Evolutionary conservation across 2,329 filamentous ascomycete genomes (phyloP).

Genomic region (Diplodia seriata): DNA sequence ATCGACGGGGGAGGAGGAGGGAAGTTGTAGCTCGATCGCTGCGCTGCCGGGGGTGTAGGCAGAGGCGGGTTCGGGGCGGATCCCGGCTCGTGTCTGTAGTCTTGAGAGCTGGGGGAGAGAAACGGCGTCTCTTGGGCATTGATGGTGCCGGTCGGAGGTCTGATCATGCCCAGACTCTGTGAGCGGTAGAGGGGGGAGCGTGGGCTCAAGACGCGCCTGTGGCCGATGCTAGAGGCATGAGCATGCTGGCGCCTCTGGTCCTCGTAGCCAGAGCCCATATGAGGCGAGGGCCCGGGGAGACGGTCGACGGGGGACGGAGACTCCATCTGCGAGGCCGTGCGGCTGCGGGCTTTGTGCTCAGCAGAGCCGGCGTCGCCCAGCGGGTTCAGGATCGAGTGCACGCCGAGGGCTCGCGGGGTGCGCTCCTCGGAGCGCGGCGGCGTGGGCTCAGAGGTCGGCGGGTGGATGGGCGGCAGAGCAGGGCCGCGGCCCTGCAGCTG

Average conservation of each 20-base stretch:
- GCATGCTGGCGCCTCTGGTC: conserved; percentile 20
- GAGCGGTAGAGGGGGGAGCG: conserved; percentile 63
- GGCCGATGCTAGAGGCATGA: conserved; percentile 28
- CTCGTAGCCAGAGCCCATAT: conserved; percentile 36
- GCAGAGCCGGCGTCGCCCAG: conserved; percentile 43
- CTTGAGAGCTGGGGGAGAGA: conserved; percentile 50
- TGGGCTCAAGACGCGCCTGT: conserved; percentile 62
- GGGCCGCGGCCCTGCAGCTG: conserved; percentile 13
- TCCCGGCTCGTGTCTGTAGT: conserved; percentile 50
- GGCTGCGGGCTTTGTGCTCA: conserved; percentile 45
- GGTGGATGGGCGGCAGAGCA: conserved; percentile 31
- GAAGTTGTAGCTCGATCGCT: conserved; percentile 46
- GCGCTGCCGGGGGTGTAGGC: conserved; percentile 54
- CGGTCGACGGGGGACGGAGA: conserved; percentile 49
- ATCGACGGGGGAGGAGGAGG: conserved; percentile 39
- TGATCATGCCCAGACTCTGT: conserved; percentile 56
- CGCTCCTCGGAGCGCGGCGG: conserved; percentile 40
- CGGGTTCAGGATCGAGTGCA: conserved; percentile 57
- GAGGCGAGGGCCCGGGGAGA: conserved; percentile 42
- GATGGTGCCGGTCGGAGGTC: conserved; percentile 54
- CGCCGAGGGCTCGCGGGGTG: conserved; percentile 48
- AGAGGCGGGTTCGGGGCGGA: conserved; percentile 54
- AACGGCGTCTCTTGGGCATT: conserved; percentile 59
- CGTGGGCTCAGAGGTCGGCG: conserved; percentile 24
- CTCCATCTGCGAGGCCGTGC: conserved; percentile 54